Evolutionary conservation across 495 filamentous ascomycete species (phyloP), one percentile per base, ranked within the genome.

Genomic region (Xylaria palmicola): DNA sequence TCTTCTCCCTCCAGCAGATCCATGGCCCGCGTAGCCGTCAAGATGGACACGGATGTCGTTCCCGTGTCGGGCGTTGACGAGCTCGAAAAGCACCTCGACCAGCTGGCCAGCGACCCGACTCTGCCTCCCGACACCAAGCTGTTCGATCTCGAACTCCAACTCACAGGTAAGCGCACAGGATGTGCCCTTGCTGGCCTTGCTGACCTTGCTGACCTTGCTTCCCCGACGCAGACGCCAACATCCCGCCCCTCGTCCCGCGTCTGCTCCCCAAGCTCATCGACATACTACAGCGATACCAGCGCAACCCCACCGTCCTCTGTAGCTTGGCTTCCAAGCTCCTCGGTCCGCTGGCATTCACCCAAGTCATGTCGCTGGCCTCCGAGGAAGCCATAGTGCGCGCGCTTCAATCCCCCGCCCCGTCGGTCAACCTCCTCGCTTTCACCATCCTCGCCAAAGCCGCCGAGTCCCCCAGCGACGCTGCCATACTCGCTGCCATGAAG

Each of bases 361-460:
- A 83, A 24, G 67, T 83, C 30, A 66, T 84, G 32, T 75, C 74
- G n/a, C 69, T 86, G 15, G 79, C 83, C 8, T 76, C 84, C 13
- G 74, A 81, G 51, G 81, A 80, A 4, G 76, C 81, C 34, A 65
- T 89, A 6, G 73, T 82, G 39, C 74, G 78, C 45, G 81, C 80
- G 1, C 80, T 92, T 47, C 74, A 76, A 40, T 84, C 86, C 4
- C 82, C 86, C 0, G 82, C 85, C 3, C 77, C 81, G 15, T 82
- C 87, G 0, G 84, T 89, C 66, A 92, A 93, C 66, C 66, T 87
- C 10, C 80, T 93, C 19, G 88, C 84, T 55, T 79, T 96, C 27
- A 78, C 82, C 3, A 71, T 96, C 54, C 73, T 97, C 47, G 79
- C 82, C 62, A 96, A 95, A 67, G 92, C 91, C 9, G 78, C 84